phyloP scores from a whole-genome alignment of 331 rosid genomes.

The Quercus lobata region DNA sequence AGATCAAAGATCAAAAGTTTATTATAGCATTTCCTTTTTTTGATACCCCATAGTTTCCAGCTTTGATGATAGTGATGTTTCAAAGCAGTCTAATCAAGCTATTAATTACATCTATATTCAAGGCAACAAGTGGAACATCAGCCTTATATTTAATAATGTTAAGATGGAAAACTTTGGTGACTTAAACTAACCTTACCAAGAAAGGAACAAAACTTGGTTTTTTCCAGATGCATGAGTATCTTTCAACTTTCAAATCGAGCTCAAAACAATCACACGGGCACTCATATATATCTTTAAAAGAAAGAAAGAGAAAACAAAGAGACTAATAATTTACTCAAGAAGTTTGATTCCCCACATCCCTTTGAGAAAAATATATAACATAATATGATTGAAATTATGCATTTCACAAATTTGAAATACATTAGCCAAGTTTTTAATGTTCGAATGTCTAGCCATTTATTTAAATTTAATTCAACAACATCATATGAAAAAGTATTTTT shows the following conservation, averaged over 20 bases:
- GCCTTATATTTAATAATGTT: background rate
- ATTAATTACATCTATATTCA: background rate
- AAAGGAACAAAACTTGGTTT: background rate
- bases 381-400: background rate
- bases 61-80: background rate
- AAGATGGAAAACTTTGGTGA: background rate
- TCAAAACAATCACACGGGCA: background rate
- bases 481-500: background rate
- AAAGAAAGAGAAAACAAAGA: background rate
- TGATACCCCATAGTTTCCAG: background rate
- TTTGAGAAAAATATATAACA: background rate
- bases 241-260: background rate
- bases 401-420: background rate
- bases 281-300: background rate
- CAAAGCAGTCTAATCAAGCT: background rate
- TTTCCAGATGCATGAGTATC: background rate
- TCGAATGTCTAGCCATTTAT: background rate
- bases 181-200: background rate
- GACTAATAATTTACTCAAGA: background rate
- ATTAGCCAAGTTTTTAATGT: background rate
- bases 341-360: background rate
- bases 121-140: background rate
- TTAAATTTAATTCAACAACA: background rate
- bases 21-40: background rate
- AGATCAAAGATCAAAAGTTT: background rate